Evolutionary conservation across 1,139 yeast species (phyloP), one percentile per base, ranked within the genome.

Genomic region (Zhuliangozyma blackwelliae): DNA sequence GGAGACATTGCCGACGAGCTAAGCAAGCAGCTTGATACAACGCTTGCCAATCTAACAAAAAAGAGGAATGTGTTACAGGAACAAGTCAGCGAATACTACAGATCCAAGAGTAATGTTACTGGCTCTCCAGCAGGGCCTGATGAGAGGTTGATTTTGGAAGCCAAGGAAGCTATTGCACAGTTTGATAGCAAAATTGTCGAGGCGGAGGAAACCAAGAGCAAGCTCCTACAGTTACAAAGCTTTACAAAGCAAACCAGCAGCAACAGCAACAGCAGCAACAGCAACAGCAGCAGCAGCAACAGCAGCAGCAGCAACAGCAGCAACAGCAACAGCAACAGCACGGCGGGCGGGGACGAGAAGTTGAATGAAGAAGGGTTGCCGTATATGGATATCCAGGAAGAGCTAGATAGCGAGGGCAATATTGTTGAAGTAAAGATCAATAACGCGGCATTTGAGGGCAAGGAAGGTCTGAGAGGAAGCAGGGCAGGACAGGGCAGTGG

Each of bases 331-430:
- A 31, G 9, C 29, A 31, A 10, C 26, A 32, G 29, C 35, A 31
- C 12, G 7, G 7, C 27, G 20, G 10, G 25, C 5, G 4, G 4
- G 4, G 42, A 48, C 12, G 53, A 50, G 9, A 60, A 57, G 23
- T 29, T 48, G 5, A 57, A 64, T 25, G 72, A 66, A 36, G 77
- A 68, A 16, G 77, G 70, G 0, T 54, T 80, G 4, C 88, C 87
- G 20, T 54, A 59, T 35, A 79, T 89, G 81, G 97, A 89, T 40
- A 89, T 89, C 19, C 72, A 82, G 36, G 97, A 90, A 53, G 89
- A 84, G 39, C 59, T 90, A 30, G 96, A 89, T 55, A 95, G 85
- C 1, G 79, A 84, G 10, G 96, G 80, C 0, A 79, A 83, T 44
- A 69, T 88, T 1, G 53, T 82, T 0, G 55, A 46, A 11, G 64